Evolutionary conservation across 2,329 filamentous ascomycete genomes (phyloP), one percentile per base, ranked within the genome.

Genomic region (Thelonectria discophora): DNA sequence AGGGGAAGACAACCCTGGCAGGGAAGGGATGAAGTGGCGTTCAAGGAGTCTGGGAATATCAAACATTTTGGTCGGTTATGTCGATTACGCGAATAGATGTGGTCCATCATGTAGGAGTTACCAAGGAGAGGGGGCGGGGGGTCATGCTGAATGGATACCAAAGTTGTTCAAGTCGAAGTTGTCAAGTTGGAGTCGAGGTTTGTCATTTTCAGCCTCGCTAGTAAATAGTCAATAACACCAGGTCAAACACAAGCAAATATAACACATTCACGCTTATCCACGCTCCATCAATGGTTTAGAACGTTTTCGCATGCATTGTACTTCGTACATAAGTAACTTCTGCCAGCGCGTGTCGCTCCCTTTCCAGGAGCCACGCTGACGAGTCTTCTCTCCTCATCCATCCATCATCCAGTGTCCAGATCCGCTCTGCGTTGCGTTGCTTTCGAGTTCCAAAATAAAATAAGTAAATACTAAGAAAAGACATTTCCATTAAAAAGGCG

Each of bases 41-140:
- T 61, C 27, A 53, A 30, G 58, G 58, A 56, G 58, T 61, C 47
- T 52, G 48, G 58, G 53, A 56, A 56, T 60, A 60, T 55, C 53
- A 57, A 27, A 30, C 17, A 45, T 48, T 49, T 49, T 49, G 52
- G 54, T 51, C 49, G 34, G 39, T 55, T 55, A 27, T 54, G 52
- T 51, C 49, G n/a, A 39, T 55, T 49, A 51, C 45, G 45, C 37
- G 37, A 55, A 55, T 42, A 42, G 17, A 42, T 17, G 39, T 42
- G 42, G 18, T 10, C 42, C 5, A 8, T 3, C 42, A 21, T 46
- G 20, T 46, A 17, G 57, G 18, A 55, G 45, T 39, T 24, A 21
- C 17, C n/a, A 12, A 18, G n/a, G 15, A 32, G 18, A 45, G 21
- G 32, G 40, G 37, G 27, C 15, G 9, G 18, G 43, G 34, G 15